These are phyloP conservation scores for Exidia glandulosa DNA, from an alignment of 768 basidiomycete genomes.

Conservation along the genomic window DNA sequence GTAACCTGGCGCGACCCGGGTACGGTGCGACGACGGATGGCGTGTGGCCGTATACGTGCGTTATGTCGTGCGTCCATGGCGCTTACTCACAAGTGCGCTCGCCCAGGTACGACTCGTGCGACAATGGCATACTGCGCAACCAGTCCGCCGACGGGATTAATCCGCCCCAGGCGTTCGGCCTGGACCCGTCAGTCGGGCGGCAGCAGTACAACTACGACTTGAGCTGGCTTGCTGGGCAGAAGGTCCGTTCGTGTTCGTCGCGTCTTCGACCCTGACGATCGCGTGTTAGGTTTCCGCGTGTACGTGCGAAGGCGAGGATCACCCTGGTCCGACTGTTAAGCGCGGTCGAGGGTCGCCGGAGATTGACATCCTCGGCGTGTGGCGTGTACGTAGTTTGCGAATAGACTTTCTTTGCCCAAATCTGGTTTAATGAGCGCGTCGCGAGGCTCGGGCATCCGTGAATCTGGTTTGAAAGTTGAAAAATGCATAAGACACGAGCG, in stretches of 20 bases:
- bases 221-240: conserved; percentile 69
- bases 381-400: too few relatives aligned
- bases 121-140: conserved; percentile 46
- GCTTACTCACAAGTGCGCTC: too few relatives aligned
- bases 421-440: too few relatives aligned
- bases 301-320: conserved; percentile 64
- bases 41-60: conserved; percentile 75
- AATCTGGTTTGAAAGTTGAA: too few relatives aligned
- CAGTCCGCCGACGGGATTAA: conserved; percentile 36
- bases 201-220: conserved; percentile 45
- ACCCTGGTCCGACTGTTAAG: conserved; percentile 51
- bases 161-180: conserved; percentile 40
- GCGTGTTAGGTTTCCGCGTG: conserved; percentile 81
- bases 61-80: too few relatives aligned
- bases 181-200: conserved; percentile 38
- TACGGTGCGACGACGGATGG: conserved; percentile 74
- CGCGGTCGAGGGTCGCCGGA: too few relatives aligned
- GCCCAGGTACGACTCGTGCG: conserved; percentile 46
- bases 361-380: too few relatives aligned
- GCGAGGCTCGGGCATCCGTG: too few relatives aligned
- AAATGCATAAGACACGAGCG: too few relatives aligned
- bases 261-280: conserved; percentile 43
- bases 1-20: conserved; percentile 75
- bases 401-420: too few relatives aligned
- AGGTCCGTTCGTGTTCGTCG: conserved; percentile 11